phyloP scores from a whole-genome alignment of 352 stramenopile genomes.

The Phytophthora europaea region DNA sequence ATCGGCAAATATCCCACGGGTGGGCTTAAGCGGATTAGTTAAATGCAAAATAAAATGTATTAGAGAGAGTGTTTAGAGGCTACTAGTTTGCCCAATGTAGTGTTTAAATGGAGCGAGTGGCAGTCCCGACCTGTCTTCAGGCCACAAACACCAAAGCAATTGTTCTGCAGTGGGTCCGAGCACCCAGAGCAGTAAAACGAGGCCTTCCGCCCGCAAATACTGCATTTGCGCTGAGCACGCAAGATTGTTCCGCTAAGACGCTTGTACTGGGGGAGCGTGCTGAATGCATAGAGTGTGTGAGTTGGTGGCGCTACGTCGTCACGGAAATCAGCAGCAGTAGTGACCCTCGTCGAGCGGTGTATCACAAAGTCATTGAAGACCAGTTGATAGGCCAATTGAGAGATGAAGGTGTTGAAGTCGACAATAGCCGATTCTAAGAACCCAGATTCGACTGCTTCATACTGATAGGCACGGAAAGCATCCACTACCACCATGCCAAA shows the following conservation, averaged over 20 bases:
- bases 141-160: background rate
- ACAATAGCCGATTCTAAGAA: background rate
- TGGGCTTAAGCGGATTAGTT: background rate
- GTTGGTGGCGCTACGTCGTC: background rate
- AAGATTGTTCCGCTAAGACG: background rate
- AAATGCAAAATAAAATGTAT: background rate
- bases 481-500: slow-evolving; percentile 6
- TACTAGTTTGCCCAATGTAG: background rate
- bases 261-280: background rate
- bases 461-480: slow-evolving; percentile 4
- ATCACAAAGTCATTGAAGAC: slow-evolving; percentile 16
- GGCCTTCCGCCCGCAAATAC: background rate
- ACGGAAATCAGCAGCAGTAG: background rate
- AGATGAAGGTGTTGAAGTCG: slow-evolving; percentile 15
- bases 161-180: background rate
- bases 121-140: background rate
- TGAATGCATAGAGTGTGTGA: background rate
- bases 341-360: slow-evolving; percentile 1
- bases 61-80: background rate
- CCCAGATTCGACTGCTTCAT: background rate
- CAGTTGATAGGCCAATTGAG: slow-evolving; percentile 10
- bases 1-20: background rate
- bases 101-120: background rate
- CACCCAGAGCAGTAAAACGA: background rate
- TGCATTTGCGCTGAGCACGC: background rate